phyloP scores from a whole-genome alignment of 2,329 filamentous ascomycete genomes.

The Cytospora mali region DNA sequence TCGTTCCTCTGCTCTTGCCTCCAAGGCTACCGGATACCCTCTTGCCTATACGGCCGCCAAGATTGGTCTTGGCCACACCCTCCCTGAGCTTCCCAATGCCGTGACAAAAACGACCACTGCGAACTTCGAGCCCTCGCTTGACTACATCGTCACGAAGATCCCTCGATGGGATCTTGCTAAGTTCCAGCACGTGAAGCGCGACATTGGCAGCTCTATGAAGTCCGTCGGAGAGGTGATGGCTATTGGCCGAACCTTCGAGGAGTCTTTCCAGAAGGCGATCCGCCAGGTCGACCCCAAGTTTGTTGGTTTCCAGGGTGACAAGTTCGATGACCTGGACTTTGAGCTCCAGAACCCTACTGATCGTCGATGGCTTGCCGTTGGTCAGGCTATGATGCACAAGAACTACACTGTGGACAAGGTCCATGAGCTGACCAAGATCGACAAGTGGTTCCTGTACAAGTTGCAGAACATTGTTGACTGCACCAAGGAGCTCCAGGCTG shows the following conservation, averaged over 20 bases:
- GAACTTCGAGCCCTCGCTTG: slow-evolving; percentile 96
- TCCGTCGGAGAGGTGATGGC: slow-evolving; percentile 99
- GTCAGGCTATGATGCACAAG: slow-evolving; percentile 97
- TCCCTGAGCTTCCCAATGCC: slow-evolving; percentile 94
- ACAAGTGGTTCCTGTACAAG: slow-evolving; percentile 99
- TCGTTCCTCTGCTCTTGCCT: slow-evolving; percentile 90
- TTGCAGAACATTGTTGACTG: slow-evolving; percentile 95
- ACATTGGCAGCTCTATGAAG: slow-evolving; percentile 98
- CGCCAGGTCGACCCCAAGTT: slow-evolving; percentile 93
- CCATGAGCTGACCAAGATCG: slow-evolving; percentile 95
- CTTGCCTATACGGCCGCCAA: slow-evolving; percentile 97
- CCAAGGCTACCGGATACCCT: slow-evolving; percentile 96
- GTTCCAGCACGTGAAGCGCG: slow-evolving; percentile 97
- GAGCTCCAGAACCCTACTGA: slow-evolving; percentile 92
- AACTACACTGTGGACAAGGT: slow-evolving; percentile 90
- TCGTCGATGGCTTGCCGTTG: slow-evolving; percentile 94
- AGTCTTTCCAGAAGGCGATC: slow-evolving; percentile 98
- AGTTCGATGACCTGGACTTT: slow-evolving; percentile 90
- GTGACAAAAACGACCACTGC: slow-evolving; percentile 98
- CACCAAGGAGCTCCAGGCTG: slow-evolving; percentile 80
- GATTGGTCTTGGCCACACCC: slow-evolving; percentile 92
- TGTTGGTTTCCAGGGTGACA: slow-evolving; percentile 90
- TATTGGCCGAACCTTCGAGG: slow-evolving; percentile 96
- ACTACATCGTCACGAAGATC: slow-evolving; percentile 99
- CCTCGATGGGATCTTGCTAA: slow-evolving; percentile 98